Base-by-base conservation (phyloP, 1,284 basidiomycete species). In the Cystobasidiaceae sp. region DNA sequence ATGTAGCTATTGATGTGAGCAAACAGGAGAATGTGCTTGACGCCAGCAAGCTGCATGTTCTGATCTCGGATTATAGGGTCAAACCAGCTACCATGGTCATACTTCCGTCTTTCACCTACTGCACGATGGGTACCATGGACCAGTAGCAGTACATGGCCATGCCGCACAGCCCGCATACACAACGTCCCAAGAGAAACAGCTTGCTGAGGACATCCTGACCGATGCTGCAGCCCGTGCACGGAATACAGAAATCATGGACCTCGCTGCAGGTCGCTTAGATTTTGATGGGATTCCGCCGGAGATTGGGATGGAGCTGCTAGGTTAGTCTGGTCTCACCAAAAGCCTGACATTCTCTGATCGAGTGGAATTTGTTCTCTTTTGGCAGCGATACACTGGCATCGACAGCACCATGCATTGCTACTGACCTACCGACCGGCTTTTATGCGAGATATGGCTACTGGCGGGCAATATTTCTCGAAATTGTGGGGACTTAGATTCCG, bases 331-430 rank as follows among this genome's bases (percentile, higher is more conserved):
- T 23, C 13, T 9, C 45, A 9, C 21, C 25, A 48, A 11, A 11
- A 39, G 11, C 37, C 11, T 39, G 37, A 11, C 15, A 8, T 13
- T 48, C 11, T 8, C 21, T 11, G 21, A 9, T 15, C 45, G 8
- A 8, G 21, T 25, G 45, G 45, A 19, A 23, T 11, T 48, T 13
- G 21, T 17, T n/a, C 45, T 13, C 9, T 23, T 17, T 48, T 11
- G 9, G 21, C 13, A 13, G 74, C 70, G 13, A 60, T 75, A 25
- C 74, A 75, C 45, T 75, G 74, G 71, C 74, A 75, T 64, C 62
- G 74, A n/a, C 74, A 75, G 46, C 74, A 75, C 43, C 71, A 71
- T 49, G 74, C 73, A 5, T 74, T 74, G 44, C 67, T 74, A 32
- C 72, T 75, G 49, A 74, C 73, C 1, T 75, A 75, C 48, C 70